Evolutionary conservation across 2,329 filamentous ascomycete genomes (phyloP).

Genomic region (Penicillium griseofulvum): DNA sequence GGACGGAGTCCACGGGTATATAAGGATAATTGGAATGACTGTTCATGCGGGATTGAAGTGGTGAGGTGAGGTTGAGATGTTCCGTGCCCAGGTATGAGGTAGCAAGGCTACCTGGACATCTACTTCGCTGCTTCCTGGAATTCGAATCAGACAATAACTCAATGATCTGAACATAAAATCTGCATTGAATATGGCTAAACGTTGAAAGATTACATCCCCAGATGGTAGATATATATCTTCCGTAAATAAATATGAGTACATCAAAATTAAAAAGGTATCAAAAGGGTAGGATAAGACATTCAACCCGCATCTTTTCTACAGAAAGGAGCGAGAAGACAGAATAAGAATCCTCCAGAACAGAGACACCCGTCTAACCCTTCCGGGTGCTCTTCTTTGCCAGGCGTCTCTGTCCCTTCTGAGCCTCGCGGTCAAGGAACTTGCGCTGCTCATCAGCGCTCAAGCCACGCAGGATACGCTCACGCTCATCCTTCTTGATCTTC

Average conservation of each 20-base stretch:
- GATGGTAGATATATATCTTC: background rate
- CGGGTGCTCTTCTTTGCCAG: slow-evolving; percentile 62
- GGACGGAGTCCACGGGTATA: background rate
- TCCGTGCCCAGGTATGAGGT: background rate
- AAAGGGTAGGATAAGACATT: slow-evolving; percentile 23
- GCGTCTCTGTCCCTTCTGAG: slow-evolving; percentile 67
- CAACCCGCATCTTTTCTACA: slow-evolving; percentile 1
- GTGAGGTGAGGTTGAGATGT: background rate
- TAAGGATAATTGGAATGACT: background rate
- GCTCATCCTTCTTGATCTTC: slow-evolving; percentile 80
- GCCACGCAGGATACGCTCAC: slow-evolving; percentile 74
- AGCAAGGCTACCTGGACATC: background rate
- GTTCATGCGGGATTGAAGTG: background rate
- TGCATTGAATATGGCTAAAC: background rate
- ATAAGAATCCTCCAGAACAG: slow-evolving; percentile 6
- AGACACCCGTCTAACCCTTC: slow-evolving; percentile 40
- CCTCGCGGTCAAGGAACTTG: slow-evolving; percentile 79
- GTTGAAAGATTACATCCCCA: slow-evolving; percentile 5
- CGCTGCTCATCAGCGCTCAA: slow-evolving; percentile 81
- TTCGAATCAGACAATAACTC: background rate
- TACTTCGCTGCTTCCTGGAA: background rate
- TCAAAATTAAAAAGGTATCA: slow-evolving; percentile 21
- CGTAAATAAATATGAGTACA: slow-evolving; percentile 22
- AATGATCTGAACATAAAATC: background rate
- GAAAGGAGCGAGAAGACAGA: slow-evolving; percentile 13